phyloP scores from a whole-genome alignment of 768 basidiomycete species.

The Serendipita vermifera region DNA sequence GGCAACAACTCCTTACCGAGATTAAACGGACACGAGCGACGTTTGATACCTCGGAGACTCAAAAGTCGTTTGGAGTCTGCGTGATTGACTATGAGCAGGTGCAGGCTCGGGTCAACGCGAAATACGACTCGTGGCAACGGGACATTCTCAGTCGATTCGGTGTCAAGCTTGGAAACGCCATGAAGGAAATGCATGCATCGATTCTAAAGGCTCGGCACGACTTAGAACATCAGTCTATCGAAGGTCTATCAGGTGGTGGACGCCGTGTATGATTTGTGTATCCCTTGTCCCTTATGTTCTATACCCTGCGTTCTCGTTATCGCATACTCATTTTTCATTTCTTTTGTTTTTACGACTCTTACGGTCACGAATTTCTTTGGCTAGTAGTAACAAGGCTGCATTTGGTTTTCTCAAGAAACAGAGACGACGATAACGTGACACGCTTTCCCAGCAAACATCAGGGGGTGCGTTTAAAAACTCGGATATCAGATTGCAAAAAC shows the following conservation, averaged over 20 bases:
- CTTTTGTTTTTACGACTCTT: not conserved
- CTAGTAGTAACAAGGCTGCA: too few species aligned
- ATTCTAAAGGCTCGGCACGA: conserved; percentile 92
- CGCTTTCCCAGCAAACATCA: too few species aligned
- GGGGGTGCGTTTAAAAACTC: too few species aligned
- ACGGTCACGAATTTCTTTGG: not conserved
- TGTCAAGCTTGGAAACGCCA: conserved; percentile 79
- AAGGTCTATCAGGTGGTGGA: conserved; percentile 58
- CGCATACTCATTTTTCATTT: conserved; percentile 2
- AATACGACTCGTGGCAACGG: conserved; percentile 96
- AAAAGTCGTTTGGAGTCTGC: conserved; percentile 83
- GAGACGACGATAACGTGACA: too few species aligned
- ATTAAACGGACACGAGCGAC: conserved; percentile 95
- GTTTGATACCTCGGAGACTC: conserved; percentile 92
- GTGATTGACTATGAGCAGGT: conserved; percentile 97
- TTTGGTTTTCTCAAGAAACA: too few species aligned
- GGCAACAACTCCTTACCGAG: conserved; percentile 92
- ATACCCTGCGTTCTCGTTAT: not conserved
- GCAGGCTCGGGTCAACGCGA: conserved; percentile 92
- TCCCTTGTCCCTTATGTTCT: not conserved
- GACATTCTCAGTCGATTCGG: conserved; percentile 91
- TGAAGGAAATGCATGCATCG: conserved; percentile 95
- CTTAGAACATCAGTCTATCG: conserved; percentile 91
- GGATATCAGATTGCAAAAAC: too few species aligned
- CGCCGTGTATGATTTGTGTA: conserved; percentile 35